Conservation (phyloP, 371 early-diverging fungal species). For the Saksenaea oblongispora region DNA sequence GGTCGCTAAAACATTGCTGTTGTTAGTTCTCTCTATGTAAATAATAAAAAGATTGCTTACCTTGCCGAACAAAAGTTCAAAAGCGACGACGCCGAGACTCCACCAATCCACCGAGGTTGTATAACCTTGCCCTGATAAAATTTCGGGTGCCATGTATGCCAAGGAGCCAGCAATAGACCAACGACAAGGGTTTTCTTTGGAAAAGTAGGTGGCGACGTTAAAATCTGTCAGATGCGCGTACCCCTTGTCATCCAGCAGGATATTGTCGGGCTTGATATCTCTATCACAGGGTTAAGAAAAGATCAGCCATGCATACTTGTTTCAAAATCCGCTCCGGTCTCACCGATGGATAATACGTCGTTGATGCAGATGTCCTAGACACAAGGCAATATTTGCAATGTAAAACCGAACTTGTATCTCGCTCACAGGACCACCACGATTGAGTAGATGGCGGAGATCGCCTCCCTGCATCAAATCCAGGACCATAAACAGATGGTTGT, state of each 20-base stretch:
- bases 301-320: neutral
- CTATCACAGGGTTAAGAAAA: constrained; percentile 37
- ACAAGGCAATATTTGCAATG: constrained; percentile 74
- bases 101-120: constrained; percentile 84
- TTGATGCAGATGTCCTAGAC: constrained; percentile 72
- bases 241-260: constrained; percentile 84
- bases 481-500: constrained; percentile 79
- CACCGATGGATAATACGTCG: constrained; percentile 63
- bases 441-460: constrained; percentile 82
- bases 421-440: constrained; percentile 57
- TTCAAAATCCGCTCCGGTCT: constrained; percentile 7
- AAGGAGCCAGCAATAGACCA: constrained; percentile 74
- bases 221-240: constrained; percentile 92
- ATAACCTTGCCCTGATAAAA: constrained; percentile 73
- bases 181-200: constrained; percentile 55
- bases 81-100: constrained; percentile 84
- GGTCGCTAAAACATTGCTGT: constrained; percentile 55
- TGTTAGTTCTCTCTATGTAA: neutral
- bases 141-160: constrained; percentile 85
- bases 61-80: constrained; percentile 75
- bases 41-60: constrained; percentile 17
- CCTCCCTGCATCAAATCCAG: constrained; percentile 89
- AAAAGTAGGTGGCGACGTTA: constrained; percentile 75
- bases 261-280: constrained; percentile 93
- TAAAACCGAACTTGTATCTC: constrained; percentile 83